These are phyloP conservation scores for Calonectria pteridis DNA, from an alignment of 2,329 filamentous ascomycete genomes.

Conservation along the genomic window DNA sequence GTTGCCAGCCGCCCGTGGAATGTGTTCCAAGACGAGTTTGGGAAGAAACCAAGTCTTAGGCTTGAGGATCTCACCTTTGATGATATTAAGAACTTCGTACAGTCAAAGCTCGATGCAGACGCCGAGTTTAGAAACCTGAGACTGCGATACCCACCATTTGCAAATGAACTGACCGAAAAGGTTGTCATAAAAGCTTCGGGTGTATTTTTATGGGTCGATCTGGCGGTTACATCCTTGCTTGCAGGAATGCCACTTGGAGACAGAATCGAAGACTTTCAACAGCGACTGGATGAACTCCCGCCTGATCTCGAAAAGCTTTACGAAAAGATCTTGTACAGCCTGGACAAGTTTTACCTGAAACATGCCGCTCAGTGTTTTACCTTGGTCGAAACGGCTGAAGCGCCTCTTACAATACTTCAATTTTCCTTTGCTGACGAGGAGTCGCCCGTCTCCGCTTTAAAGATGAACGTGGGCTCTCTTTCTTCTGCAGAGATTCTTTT, in stretches of 20 bases:
- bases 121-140: background rate
- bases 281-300: background rate
- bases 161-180: background rate
- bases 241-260: background rate
- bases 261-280: background rate
- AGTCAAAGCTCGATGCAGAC: background rate
- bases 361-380: background rate
- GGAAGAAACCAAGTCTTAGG: background rate
- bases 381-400: too few species aligned
- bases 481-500: too few species aligned
- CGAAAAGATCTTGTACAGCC: background rate
- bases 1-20: slow-evolving; percentile 1
- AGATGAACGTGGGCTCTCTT: too few species aligned
- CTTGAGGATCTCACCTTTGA: background rate
- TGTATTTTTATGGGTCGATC: background rate
- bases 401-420: too few species aligned
- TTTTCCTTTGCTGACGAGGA: too few species aligned
- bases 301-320: background rate
- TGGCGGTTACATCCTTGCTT: background rate
- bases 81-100: background rate
- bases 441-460: too few species aligned
- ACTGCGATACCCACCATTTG: background rate
- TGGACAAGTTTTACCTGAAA: background rate
- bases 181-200: background rate
- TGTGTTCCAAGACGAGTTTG: background rate